Base-by-base conservation (phyloP, 1,284 basidiomycete species). In the Moesziomyces sp. region DNA sequence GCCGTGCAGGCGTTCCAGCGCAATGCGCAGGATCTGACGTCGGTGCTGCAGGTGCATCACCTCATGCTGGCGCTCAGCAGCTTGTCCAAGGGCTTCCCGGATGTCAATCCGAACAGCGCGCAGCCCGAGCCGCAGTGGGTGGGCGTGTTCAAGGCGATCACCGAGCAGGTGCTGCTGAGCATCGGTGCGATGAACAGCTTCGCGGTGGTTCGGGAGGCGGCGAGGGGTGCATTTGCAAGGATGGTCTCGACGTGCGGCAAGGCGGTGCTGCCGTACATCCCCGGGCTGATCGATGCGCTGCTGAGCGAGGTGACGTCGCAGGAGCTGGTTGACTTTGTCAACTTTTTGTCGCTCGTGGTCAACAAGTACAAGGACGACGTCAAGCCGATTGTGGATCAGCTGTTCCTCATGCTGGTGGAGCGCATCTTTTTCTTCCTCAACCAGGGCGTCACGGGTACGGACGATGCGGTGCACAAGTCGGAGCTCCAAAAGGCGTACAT, bases 41-140 rank as follows among this genome's bases (percentile, higher is more conserved):
- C 91, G 6, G 90, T 97, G 73, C 87, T 98, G 48, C 91, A 91
- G 83, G 90, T 94, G n/a, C 97, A 99, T 81, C 96, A 99, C 85
- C 88, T 92, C 74, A 92, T 99, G 81, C 92, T 97, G 89, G 96
- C 95, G 1, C 87, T 98, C 14, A 95, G 95, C 18, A 93, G 93
- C 79, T 89, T 99, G 56, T 93, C 94, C 49, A 97, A 98, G 86
- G 97, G 97, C 9, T 99, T 99, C 86, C 97, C 97, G 0, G 85
- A 86, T 43, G 57, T 84, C 65, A 75, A 76, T 51, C 64, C 74
- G 21, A 67, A 46, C 46, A 74, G 74, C 43, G 50, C 71, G 0
- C 90, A 91, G 73, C 88, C 90, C n/a, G 86, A 90, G 21, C 91
- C 93, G 3, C 90, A 91, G 0, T 88, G 88, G 84, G 85, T 94